Evolutionary conservation across 2,329 filamentous ascomycete species (phyloP), one percentile per base, ranked within the genome.

Genomic region (Dryadomyces quercivorus): DNA sequence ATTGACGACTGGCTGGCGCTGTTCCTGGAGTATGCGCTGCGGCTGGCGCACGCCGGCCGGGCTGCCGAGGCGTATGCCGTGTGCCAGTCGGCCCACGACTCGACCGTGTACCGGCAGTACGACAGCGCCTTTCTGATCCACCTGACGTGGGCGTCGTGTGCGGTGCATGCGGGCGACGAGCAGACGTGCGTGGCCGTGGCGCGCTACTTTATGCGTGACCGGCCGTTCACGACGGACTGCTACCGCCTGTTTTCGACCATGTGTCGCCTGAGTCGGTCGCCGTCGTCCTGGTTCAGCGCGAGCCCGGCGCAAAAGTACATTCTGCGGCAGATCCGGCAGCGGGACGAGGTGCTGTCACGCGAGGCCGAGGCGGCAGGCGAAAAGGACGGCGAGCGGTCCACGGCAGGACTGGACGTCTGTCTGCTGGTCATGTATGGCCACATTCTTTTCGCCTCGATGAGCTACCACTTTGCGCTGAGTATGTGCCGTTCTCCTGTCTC

Each of bases 401-500:
- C 50, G 15, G 44, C 54, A 61, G 46, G 36, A 58, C 75, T 94
- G 58, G 91, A 97, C 65, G 80, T 90, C 8, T 85, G 85, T 26
- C 75, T 97, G 10, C 77, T 98, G 13, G 86, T 91, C 66, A 77
- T 95, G 1, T 97, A 96, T 64, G 93, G 88, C 0, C 88, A 97
- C 64, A 89, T 96, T 57, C 75, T 96, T 5, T 90, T 89, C 62
- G 85, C 84, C 0, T 89, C 88, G 2, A 88, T 85, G 51, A 89
- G 85, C 61, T 95, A 93, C 69, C 82, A 83, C 15, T 88, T 86
- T 62, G 88, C 93, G 0, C 72, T 97, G 38, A 91, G 84, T 82
- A 70, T 60, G 71, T 67, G 20, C 4, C 8, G 26, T 20, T 1
- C 1, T 21, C 2, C 20, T 7, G 12, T 22, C 9, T 21, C 43